A percentile compares a stretch with the other conserved stretches of the same genome.
These are phyloP conservation scores for Arabidopsis suecica DNA, from an alignment of 345 rosid species.

Conservation along the genomic window DNA sequence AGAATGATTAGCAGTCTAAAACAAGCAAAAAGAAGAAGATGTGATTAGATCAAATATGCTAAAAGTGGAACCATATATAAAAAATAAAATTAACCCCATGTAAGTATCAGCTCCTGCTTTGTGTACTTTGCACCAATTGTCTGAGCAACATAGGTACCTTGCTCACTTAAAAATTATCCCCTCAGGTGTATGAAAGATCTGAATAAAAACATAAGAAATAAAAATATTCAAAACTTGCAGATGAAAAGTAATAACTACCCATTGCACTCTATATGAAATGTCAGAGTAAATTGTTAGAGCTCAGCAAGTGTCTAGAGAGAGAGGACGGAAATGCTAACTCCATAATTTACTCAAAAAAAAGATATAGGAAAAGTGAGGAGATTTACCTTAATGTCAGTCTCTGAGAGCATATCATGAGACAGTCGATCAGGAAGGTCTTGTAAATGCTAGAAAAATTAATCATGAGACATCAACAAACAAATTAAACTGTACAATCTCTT, in stretches of 20 bases:
- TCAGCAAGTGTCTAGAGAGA: constrained; percentile 1
- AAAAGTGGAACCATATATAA: no score
- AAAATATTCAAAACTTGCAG: constrained; percentile 15
- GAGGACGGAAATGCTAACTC: constrained; percentile 8
- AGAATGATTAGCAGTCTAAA: constrained; percentile 56
- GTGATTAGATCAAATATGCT: constrained; percentile 49
- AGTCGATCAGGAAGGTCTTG: constrained; percentile 68
- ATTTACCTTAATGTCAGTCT: constrained; percentile 73
- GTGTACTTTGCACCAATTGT: constrained; percentile 66
- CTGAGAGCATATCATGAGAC: constrained; percentile 81
- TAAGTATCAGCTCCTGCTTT: constrained; percentile 59
- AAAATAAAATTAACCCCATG: no score
- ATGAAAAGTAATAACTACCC: constrained; percentile 2
- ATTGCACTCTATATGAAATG: no score
- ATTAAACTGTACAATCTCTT: constrained; percentile 10
- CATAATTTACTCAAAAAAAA: no score
- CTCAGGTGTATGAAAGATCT: constrained; percentile 91
- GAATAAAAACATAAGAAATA: constrained; percentile 29
- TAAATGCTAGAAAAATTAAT: constrained; percentile 59
- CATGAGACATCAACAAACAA: constrained; percentile 34
- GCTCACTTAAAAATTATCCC: constrained; percentile 87
- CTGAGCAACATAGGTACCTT: constrained; percentile 87
- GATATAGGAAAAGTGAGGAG: constrained; percentile 29
- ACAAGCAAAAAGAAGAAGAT: constrained; percentile 34
- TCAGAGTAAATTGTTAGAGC: constrained; percentile 16